phyloP scores from a whole-genome alignment of 176 grass and related monocot genomes.

The Rhipidocladum racemiflorum region DNA sequence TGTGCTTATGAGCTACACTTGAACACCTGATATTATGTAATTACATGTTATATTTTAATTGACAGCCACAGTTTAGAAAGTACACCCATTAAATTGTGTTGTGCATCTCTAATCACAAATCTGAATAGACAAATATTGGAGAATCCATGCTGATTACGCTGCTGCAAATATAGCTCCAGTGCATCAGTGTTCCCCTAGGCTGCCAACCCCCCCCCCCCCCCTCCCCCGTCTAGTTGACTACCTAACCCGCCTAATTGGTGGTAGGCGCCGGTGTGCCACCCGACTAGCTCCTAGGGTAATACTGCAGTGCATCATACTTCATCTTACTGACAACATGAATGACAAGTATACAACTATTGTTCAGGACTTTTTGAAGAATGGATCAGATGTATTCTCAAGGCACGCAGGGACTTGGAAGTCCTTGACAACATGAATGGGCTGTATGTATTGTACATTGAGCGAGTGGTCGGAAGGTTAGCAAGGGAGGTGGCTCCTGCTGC shows the following conservation, averaged over 20 bases:
- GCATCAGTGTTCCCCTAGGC: too few species aligned
- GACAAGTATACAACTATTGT: constrained; percentile 22
- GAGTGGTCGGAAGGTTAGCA: constrained; percentile 55
- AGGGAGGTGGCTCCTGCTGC: constrained; percentile 66
- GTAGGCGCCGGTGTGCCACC: too few species aligned
- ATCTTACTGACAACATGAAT: constrained; percentile 18
- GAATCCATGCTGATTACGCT: background rate
- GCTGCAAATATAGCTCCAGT: constrained; percentile 21
- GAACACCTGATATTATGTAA: background rate
- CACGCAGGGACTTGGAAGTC: constrained; percentile 65
- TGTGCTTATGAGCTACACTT: background rate
- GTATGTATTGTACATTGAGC: constrained; percentile 79
- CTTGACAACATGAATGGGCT: constrained; percentile 75
- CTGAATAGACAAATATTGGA: constrained; percentile 10
- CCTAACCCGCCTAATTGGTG: too few species aligned
- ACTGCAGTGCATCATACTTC: constrained; percentile 3
- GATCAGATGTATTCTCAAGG: constrained; percentile 78
- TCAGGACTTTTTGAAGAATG: constrained; percentile 84
- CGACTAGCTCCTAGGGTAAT: too few species aligned
- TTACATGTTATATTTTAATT: constrained; percentile 9
- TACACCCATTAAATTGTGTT: background rate
- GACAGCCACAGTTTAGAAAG: background rate
- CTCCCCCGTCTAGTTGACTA: too few species aligned
- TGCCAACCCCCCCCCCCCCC: too few species aligned
- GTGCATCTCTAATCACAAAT: constrained; percentile 15